These are phyloP conservation scores for Monilinia polystroma DNA, from an alignment of 2,329 filamentous ascomycete genomes.

Conservation along the genomic window DNA sequence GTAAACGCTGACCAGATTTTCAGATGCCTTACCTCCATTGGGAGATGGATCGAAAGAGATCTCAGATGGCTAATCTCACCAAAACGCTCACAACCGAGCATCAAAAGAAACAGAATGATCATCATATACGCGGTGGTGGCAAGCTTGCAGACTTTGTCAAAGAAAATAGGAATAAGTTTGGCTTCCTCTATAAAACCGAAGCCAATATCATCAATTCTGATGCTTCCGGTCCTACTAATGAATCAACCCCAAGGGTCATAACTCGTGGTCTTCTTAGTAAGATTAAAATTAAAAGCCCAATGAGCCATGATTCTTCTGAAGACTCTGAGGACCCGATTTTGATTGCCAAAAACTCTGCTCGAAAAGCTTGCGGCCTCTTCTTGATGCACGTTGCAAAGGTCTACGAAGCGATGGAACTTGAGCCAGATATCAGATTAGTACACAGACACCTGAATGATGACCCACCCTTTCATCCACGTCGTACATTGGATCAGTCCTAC, in stretches of 20 bases:
- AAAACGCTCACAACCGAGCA: conserved; percentile 22
- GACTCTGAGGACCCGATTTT: neutral
- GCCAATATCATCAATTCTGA: neutral
- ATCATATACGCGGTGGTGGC: conserved; percentile 15
- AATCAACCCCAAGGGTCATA: neutral
- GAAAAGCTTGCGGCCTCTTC: conserved; percentile 24
- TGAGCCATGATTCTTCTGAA: neutral
- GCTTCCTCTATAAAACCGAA: neutral
- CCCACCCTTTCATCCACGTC: conserved; percentile 45
- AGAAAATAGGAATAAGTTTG: neutral
- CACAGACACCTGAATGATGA: conserved; percentile 27
- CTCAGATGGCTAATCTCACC: conserved; percentile 27
- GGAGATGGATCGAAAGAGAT: conserved; percentile 32
- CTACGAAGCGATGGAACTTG: conserved; percentile 32
- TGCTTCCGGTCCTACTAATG: no score
- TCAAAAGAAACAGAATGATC: neutral
- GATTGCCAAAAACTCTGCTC: no score
- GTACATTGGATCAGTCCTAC: conserved; percentile 49
- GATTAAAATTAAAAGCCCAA: no score
- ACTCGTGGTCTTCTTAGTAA: no score
- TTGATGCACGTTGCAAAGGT: conserved; percentile 28
- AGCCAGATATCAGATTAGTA: conserved; percentile 31
- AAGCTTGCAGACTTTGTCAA: neutral
- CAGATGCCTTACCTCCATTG: conserved; percentile 38
- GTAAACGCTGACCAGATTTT: neutral